Evolutionary conservation across 768 basidiomycete species (phyloP).

Genomic region (Chalciporus piperatus): DNA sequence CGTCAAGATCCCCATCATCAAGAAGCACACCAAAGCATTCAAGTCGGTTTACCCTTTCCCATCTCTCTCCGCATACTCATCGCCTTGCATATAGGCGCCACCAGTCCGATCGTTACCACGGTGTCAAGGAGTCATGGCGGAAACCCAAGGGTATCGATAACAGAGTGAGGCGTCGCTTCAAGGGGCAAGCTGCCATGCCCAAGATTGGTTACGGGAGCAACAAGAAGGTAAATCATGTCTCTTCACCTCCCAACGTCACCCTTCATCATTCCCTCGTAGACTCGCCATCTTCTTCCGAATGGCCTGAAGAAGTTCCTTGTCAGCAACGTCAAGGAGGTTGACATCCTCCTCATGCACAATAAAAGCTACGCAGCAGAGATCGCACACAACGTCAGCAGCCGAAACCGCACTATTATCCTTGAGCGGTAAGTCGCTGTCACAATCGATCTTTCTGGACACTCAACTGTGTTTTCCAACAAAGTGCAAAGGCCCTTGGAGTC

Average conservation of each 20-base stretch:
- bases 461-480: constrained; percentile 30
- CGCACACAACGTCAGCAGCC: constrained; percentile 93
- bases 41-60: constrained; percentile 59
- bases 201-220: constrained; percentile 81
- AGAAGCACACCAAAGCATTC: constrained; percentile 97
- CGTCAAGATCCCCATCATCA: constrained; percentile 71
- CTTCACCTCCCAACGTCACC: neutral
- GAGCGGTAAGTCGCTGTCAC: constrained; percentile 58
- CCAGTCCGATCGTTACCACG: constrained; percentile 96
- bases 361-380: constrained; percentile 94
- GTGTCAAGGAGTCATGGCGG: constrained; percentile 98
- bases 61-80: constrained; percentile 11
- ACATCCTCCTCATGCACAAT: constrained; percentile 97
- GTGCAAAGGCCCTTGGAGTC: constrained; percentile 82
- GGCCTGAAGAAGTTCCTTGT: constrained; percentile 96
- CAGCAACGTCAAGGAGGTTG: constrained; percentile 89
- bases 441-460: neutral
- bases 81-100: constrained; percentile 67
- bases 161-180: constrained; percentile 92
- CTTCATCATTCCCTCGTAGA: constrained; percentile 40
- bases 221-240: constrained; percentile 63
- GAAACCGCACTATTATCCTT: constrained; percentile 88
- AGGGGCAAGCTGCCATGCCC: constrained; percentile 95
- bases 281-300: constrained; percentile 92
- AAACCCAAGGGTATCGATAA: constrained; percentile 99